Percentiles rank a stretch among this genome's conserved stretches.
Evolutionary conservation across 2,329 filamentous ascomycete genomes (phyloP).

Genomic region (Hymenoscyphus infarciens): DNA sequence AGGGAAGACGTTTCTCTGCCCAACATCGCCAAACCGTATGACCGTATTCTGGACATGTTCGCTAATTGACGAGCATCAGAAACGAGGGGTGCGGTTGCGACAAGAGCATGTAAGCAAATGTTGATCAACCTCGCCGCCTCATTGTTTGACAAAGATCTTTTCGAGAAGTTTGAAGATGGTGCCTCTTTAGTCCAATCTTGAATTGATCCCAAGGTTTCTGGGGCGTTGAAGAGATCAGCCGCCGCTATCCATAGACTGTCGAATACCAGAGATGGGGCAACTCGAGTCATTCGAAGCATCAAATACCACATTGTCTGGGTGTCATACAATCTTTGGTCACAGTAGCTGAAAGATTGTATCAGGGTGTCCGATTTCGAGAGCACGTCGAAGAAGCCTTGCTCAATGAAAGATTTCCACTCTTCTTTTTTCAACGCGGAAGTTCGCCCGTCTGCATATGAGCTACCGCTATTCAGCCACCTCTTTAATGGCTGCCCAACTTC

Average conservation of each 20-base stretch:
- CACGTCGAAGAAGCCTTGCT: constrained; percentile 62
- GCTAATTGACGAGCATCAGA: constrained; percentile 40
- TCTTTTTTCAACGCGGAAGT: constrained; percentile 11
- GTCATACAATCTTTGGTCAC: constrained; percentile 50
- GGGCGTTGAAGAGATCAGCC: constrained; percentile 54
- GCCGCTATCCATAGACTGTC: constrained; percentile 63
- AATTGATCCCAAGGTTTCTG: constrained; percentile 32
- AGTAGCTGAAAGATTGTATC: constrained; percentile 53
- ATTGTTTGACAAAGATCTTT: constrained; percentile 24
- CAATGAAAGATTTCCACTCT: constrained; percentile 58
- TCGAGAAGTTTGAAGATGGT: constrained; percentile 4
- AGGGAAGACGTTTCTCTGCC: constrained; percentile 44
- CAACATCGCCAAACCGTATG: constrained; percentile 40
- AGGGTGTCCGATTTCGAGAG: constrained; percentile 55
- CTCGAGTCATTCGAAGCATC: constrained; percentile 56
- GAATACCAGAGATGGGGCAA: constrained; percentile 55
- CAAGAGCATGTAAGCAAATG: constrained; percentile 60
- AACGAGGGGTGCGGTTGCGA: constrained; percentile 50
- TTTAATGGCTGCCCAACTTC: constrained; percentile 17
- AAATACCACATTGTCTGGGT: constrained; percentile 62
- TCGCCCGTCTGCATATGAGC: constrained; percentile 7
- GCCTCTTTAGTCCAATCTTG: constrained; percentile 29
- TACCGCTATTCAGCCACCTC: constrained; percentile 12
- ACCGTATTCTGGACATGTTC: constrained; percentile 59
- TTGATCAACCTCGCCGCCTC: constrained; percentile 39